Evolutionary conservation across 2,329 filamentous ascomycete species (phyloP), one percentile per base, ranked within the genome.

Genomic region (Scedosporium dehoogii): DNA sequence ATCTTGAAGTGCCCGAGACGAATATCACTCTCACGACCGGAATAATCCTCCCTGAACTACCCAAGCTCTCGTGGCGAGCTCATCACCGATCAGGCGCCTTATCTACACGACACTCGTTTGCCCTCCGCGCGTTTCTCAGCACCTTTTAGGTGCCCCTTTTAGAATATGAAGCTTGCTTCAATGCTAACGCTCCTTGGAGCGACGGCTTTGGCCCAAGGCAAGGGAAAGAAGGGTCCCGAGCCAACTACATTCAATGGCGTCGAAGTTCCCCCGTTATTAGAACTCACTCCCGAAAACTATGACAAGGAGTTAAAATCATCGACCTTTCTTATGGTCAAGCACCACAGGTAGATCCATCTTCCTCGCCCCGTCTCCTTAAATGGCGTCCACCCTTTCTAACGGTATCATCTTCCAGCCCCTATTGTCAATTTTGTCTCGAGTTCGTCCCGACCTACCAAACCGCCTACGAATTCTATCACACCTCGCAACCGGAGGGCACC

Each of bases 381-480:
- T 46, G 46, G 48, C 23, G 46, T 53, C 42, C 46, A 60, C 38
- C 61, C 44, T 63, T 63, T 56, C 62, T 59, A 46, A 60, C 53
- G 60, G 72, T 72, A 62, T 68, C 63, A 51, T 70, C 69, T 70
- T 33, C 6, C 63, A 85, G 83, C 68, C 83, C 83, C 10, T 84
- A 78, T 67, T 86, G 83, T 74, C 81, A 81, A 57, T 91, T 96
- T 74, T 97, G 92, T 77, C 82, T 82, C 72, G 79, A 82, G 59
- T 90, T 91, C 70, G 91, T 90, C 60, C 94, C 94, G 6, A 87
- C 85, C 59, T 97, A 86, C 80, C 92, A 97, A 75, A 97, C 92
- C 4, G 75, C 93, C 14, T 96, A 97, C 80, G 94, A 99, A 77
- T 97, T 87, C 75, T 99, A 97, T 78, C 79, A 91, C 77, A 97